Percentiles rank a stretch among this genome's conserved stretches.
Conservation (phyloP, 306 rosid species). For the Mimosa bimucronata region DNA sequence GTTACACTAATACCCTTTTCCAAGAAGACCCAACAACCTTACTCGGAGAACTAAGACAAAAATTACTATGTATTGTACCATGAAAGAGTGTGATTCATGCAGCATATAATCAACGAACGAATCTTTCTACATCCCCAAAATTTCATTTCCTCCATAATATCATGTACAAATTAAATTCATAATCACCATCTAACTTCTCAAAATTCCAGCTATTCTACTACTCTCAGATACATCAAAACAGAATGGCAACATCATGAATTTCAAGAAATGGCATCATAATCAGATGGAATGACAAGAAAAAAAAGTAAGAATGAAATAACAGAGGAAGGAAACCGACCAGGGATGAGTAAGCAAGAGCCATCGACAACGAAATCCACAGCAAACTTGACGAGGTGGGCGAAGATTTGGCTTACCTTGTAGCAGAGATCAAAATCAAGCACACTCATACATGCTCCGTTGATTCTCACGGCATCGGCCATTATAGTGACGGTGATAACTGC, state of each 20-base stretch:
- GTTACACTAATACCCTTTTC: too few relatives aligned
- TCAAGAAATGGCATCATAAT: neutral
- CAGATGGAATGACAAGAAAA: neutral
- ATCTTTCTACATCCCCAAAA: neutral
- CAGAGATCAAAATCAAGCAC: constrained; percentile 34
- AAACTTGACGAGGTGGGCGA: constrained; percentile 58
- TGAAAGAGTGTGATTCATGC: neutral
- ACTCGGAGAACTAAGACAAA: neutral
- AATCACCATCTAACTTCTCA: neutral
- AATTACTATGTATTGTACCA: neutral
- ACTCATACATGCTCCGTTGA: constrained; percentile 11
- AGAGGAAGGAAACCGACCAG: constrained; percentile 53
- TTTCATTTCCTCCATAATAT: neutral
- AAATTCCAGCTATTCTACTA: neutral
- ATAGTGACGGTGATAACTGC: neutral
- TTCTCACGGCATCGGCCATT: constrained; percentile 50
- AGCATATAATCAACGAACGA: neutral
- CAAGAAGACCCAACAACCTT: too few relatives aligned
- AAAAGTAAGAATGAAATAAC: neutral
- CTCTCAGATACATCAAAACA: too few relatives aligned
- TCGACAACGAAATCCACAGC: constrained; percentile 63
- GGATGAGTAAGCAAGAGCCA: constrained; percentile 52
- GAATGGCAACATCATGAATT: too few relatives aligned
- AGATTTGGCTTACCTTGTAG: constrained; percentile 44
- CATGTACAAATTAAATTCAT: neutral